Percentiles rank a stretch among this genome's conserved stretches.
Evolutionary conservation across 2,329 filamentous ascomycete species (phyloP).

Genomic region (Graphium sp.): DNA sequence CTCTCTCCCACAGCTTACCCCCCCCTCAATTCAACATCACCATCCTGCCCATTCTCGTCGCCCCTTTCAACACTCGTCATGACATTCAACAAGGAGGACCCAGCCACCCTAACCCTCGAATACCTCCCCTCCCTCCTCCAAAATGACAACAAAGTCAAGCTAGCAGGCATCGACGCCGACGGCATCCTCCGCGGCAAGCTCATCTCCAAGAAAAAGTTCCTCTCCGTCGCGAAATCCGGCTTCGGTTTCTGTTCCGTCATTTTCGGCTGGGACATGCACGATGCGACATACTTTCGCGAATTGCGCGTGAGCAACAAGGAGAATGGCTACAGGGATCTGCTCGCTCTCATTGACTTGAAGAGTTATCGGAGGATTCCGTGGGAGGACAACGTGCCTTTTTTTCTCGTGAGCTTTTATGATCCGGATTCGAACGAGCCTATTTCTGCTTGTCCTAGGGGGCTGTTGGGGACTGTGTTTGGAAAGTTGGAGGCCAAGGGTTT

Average conservation of each 20-base stretch:
- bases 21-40: too few relatives aligned
- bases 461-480: slow-evolving; percentile 51
- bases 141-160: slow-evolving; percentile 65
- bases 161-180: slow-evolving; percentile 77
- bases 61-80: too few relatives aligned
- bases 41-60: too few relatives aligned
- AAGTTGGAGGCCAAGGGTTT: slow-evolving; percentile 55
- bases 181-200: slow-evolving; percentile 79
- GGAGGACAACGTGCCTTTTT: slow-evolving; percentile 77
- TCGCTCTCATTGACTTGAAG: slow-evolving; percentile 64
- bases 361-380: slow-evolving; percentile 77
- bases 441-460: slow-evolving; percentile 61
- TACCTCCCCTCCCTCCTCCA: slow-evolving; percentile 50
- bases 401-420: slow-evolving; percentile 69
- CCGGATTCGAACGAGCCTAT: slow-evolving; percentile 58
- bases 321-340: slow-evolving; percentile 76
- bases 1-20: too few relatives aligned
- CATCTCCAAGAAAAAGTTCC: slow-evolving; percentile 83
- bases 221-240: slow-evolving; percentile 62
- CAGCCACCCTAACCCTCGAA: slow-evolving; percentile 34
- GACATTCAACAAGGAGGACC: too few relatives aligned
- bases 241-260: slow-evolving; percentile 92
- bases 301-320: slow-evolving; percentile 76
- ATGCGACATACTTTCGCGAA: slow-evolving; percentile 74
- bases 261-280: slow-evolving; percentile 97